Conservation (phyloP, 805 yeast species). For the Yamadazyma phyllophila region DNA sequence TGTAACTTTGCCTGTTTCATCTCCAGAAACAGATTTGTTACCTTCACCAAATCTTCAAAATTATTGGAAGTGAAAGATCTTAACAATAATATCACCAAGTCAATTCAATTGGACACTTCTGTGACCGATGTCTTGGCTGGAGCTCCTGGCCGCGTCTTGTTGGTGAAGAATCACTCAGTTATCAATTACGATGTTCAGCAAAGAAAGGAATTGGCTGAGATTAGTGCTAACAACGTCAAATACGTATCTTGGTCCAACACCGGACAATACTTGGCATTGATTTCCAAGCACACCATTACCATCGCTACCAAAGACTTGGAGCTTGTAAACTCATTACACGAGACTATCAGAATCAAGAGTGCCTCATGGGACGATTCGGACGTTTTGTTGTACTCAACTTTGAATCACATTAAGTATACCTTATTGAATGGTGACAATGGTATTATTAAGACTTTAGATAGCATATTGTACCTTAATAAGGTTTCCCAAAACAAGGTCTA, state of each 20-base stretch:
- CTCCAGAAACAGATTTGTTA: constrained; percentile 92
- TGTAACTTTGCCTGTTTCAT: constrained; percentile 88
- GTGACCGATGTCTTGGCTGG: constrained; percentile 74
- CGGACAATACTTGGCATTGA: constrained; percentile 81
- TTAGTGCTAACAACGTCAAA: constrained; percentile 74
- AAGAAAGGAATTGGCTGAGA: constrained; percentile 68
- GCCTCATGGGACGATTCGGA: constrained; percentile 97
- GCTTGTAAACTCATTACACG: constrained; percentile 81
- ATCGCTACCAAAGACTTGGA: constrained; percentile 80
- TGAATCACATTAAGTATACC: constrained; percentile 93
- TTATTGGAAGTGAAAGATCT: constrained; percentile 82
- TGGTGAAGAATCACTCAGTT: constrained; percentile 71
- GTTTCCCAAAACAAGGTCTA: constrained; percentile 70
- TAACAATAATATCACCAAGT: constrained; percentile 76
- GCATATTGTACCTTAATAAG: constrained; percentile 77
- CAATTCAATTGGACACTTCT: constrained; percentile 65
- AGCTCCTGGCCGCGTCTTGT: constrained; percentile 78
- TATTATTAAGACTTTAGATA: constrained; percentile 86
- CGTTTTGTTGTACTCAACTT: constrained; percentile 87
- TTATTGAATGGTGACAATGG: constrained; percentile 94
- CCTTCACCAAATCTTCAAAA: constrained; percentile 61
- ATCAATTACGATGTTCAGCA: constrained; percentile 91
- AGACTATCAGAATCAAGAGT: constrained; percentile 93
- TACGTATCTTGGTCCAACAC: constrained; percentile 87
- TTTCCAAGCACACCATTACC: constrained; percentile 89